phyloP scores from a whole-genome alignment of 345 rosid genomes.

The Mallotus nudiflorus region DNA sequence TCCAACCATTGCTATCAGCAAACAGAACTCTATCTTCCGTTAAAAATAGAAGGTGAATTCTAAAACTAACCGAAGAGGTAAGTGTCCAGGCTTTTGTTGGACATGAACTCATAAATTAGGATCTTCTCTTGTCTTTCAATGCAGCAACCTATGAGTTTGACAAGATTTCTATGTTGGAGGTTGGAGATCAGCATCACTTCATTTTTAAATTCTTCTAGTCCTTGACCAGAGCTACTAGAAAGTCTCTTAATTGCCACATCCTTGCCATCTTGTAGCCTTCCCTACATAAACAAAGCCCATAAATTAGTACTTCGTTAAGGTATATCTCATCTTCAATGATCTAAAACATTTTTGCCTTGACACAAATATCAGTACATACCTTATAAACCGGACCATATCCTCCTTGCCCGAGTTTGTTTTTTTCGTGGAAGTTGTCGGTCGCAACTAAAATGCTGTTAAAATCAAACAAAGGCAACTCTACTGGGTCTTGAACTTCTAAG shows the following conservation, averaged over 20 bases:
- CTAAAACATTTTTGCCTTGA: not conserved
- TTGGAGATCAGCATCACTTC: slow-evolving; percentile 17
- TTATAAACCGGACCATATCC: slow-evolving; percentile 33
- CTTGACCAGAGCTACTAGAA: slow-evolving; percentile 25
- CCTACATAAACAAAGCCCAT: slow-evolving; percentile 1
- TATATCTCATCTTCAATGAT: not conserved
- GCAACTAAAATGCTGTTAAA: slow-evolving; percentile 13
- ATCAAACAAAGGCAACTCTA: slow-evolving; percentile 10
- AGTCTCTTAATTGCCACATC: slow-evolving; percentile 29
- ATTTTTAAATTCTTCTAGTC: slow-evolving; percentile 19
- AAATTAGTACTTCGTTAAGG: not conserved
- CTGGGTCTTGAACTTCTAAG: not conserved
- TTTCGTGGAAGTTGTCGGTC: slow-evolving; percentile 9
- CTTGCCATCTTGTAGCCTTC: slow-evolving; percentile 16
- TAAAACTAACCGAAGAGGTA: slow-evolving; percentile 20
- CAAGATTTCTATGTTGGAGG: slow-evolving; percentile 30
- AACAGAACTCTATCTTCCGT: not conserved
- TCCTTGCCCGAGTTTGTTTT: slow-evolving; percentile 26
- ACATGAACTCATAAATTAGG: slow-evolving; percentile 26
- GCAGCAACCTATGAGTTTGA: slow-evolving; percentile 23
- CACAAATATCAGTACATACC: not conserved
- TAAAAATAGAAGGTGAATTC: not conserved
- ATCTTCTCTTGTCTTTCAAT: slow-evolving; percentile 20
- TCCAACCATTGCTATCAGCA: not conserved
- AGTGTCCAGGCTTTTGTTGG: slow-evolving; percentile 26